Evolutionary conservation across 176 grass and related monocot genomes (phyloP).

Genomic region (Saccharum officinarum): DNA sequence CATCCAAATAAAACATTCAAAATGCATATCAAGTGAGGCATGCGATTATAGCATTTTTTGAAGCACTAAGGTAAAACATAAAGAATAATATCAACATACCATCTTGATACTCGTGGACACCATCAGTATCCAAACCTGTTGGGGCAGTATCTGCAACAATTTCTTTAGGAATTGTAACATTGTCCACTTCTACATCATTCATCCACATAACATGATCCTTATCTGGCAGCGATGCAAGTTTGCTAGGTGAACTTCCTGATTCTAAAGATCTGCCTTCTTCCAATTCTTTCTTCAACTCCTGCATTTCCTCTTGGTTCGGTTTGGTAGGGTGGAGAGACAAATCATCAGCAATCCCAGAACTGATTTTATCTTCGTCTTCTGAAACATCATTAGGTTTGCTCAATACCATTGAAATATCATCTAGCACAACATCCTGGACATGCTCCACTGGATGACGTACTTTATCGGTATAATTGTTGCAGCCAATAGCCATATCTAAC

Average conservation of each 20-base stretch:
- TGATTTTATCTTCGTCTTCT: slow-evolving; percentile 42
- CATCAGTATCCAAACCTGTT: slow-evolving; percentile 21
- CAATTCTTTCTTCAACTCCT: slow-evolving; percentile 17
- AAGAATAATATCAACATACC: slow-evolving; percentile 30
- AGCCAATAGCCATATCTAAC: slow-evolving; percentile 47
- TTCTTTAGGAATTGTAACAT: slow-evolving; percentile 32
- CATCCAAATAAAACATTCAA: slow-evolving; percentile 26
- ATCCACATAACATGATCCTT: slow-evolving; percentile 32
- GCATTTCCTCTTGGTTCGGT: slow-evolving; percentile 27
- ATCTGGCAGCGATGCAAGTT: slow-evolving; percentile 20
- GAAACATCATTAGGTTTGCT: slow-evolving; percentile 43
- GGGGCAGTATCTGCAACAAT: background rate
- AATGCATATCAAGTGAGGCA: slow-evolving; percentile 19
- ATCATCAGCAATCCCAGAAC: slow-evolving; percentile 39
- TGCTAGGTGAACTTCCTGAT: slow-evolving; percentile 19
- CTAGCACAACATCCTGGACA: slow-evolving; percentile 28
- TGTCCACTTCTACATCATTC: slow-evolving; percentile 26
- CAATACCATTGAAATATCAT: slow-evolving; percentile 38
- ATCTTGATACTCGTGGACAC: slow-evolving; percentile 16
- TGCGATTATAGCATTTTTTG: slow-evolving; percentile 24
- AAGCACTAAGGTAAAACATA: background rate
- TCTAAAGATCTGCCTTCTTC: slow-evolving; percentile 28
- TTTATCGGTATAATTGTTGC: slow-evolving; percentile 35
- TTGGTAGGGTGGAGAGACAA: slow-evolving; percentile 29
- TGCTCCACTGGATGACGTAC: slow-evolving; percentile 32